phyloP scores from a whole-genome alignment of 2,329 filamentous ascomycete species.

The Scopulariopsis brevicaulis region DNA sequence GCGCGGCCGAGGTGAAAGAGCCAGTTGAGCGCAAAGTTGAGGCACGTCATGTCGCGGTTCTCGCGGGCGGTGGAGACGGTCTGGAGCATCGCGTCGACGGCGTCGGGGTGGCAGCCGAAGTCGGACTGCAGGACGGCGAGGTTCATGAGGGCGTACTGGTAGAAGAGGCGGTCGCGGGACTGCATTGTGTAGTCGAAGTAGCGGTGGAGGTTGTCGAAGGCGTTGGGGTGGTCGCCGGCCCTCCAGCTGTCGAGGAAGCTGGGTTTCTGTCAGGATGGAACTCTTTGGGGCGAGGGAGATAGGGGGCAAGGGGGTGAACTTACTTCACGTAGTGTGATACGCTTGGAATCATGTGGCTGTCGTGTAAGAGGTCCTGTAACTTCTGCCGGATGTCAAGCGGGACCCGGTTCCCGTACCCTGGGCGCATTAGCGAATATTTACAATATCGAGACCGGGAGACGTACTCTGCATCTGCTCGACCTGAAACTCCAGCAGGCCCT shows the following conservation, averaged over 20 bases:
- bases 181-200: constrained; percentile 98
- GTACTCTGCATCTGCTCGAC: constrained; percentile 76
- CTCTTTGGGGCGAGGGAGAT: no score
- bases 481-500: constrained; percentile 76
- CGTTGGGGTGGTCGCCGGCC: constrained; percentile 77
- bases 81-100: constrained; percentile 88
- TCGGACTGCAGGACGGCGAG: constrained; percentile 89
- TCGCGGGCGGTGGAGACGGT: constrained; percentile 90
- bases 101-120: constrained; percentile 84
- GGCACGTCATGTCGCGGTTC: constrained; percentile 80
- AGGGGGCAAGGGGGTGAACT: background rate
- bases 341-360: constrained; percentile 58
- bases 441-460: constrained; percentile 10
- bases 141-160: constrained; percentile 91
- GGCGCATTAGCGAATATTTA: background rate
- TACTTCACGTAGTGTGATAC: constrained; percentile 66
- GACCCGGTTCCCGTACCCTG: constrained; percentile 67
- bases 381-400: constrained; percentile 62
- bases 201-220: constrained; percentile 82
- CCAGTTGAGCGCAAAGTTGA: constrained; percentile 96
- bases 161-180: constrained; percentile 69
- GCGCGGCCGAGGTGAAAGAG: constrained; percentile 87
- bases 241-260: constrained; percentile 89
- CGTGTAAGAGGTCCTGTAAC: constrained; percentile 56
- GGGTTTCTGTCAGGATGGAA: background rate